Percentiles rank a stretch among this genome's conserved stretches.
These are phyloP conservation scores for Venturia asperata DNA, from an alignment of 2,329 filamentous ascomycete species.

Conservation along the genomic window DNA sequence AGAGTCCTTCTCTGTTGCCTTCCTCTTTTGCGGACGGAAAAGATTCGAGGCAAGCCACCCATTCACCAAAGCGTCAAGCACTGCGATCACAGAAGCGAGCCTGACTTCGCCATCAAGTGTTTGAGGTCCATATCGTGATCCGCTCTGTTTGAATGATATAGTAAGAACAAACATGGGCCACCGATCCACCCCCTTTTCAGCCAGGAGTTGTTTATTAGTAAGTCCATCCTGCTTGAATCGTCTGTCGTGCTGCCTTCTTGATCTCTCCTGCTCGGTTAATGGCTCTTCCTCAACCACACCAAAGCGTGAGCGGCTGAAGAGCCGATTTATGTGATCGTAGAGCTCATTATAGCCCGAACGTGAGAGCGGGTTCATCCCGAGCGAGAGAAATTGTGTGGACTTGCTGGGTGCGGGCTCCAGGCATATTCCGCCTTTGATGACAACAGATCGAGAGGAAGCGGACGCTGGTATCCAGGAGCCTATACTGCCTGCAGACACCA, in stretches of 20 bases:
- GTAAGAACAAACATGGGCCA: slow-evolving; percentile 89
- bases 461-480: slow-evolving; percentile 63
- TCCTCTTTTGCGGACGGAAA: slow-evolving; percentile 49
- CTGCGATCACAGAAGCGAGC: slow-evolving; percentile 52
- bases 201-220: slow-evolving; percentile 42
- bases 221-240: slow-evolving; percentile 43
- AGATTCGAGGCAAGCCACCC: slow-evolving; percentile 70
- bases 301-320: slow-evolving; percentile 73
- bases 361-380: slow-evolving; percentile 64
- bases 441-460: slow-evolving; percentile 55
- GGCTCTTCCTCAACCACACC: slow-evolving; percentile 50
- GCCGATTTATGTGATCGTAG: slow-evolving; percentile 68
- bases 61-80: slow-evolving; percentile 61
- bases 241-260: slow-evolving; percentile 32
- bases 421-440: slow-evolving; percentile 65
- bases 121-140: background rate
- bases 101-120: background rate
- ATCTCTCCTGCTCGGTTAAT: slow-evolving; percentile 32
- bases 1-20: slow-evolving; percentile 18
- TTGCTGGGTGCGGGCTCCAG: slow-evolving; percentile 63
- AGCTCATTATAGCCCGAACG: slow-evolving; percentile 55
- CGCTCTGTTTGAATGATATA: slow-evolving; percentile 40
- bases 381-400: slow-evolving; percentile 70
- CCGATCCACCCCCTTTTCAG: slow-evolving; percentile 63
- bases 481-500: slow-evolving; percentile 48